Evolutionary conservation across 2,329 filamentous ascomycete genomes (phyloP).

Genomic region (Paradendryphiella salina): DNA sequence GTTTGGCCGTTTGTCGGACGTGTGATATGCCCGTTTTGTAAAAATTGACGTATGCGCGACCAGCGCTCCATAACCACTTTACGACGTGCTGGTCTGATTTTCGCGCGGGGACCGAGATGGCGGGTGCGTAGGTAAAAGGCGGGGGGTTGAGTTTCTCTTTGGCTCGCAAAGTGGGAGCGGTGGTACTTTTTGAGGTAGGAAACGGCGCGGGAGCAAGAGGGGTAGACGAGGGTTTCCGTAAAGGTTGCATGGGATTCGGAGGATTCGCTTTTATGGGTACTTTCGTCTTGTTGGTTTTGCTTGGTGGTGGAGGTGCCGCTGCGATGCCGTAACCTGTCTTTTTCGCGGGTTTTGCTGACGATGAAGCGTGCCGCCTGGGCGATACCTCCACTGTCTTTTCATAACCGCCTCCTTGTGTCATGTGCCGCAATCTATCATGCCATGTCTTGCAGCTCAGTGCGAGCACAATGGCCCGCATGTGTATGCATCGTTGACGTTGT

Average conservation of each 20-base stretch:
- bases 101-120: constrained; percentile 65
- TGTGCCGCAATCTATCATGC: constrained; percentile 6
- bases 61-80: constrained; percentile 63
- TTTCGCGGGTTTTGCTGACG: constrained; percentile 6
- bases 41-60: constrained; percentile 77
- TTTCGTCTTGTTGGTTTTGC: constrained; percentile 12
- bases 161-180: constrained; percentile 12
- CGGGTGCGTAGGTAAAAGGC: constrained; percentile 70
- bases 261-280: constrained; percentile 2
- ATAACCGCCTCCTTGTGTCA: not conserved
- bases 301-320: constrained; percentile 4
- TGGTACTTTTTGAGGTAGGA: not conserved
- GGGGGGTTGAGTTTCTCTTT: constrained; percentile 67
- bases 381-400: not conserved
- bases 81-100: constrained; percentile 52
- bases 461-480: constrained; percentile 7
- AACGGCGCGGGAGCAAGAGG: constrained; percentile 2
- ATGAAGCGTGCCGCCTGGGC: constrained; percentile 9
- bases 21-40: constrained; percentile 84
- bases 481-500: constrained; percentile 15
- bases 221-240: not conserved
- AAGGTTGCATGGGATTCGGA: not conserved
- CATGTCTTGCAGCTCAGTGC: constrained; percentile 16
- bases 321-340: constrained; percentile 12
- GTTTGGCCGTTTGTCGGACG: constrained; percentile 67